Evolutionary conservation across 306 rosid genomes (phyloP).

Genomic region (Argentina anserina): DNA sequence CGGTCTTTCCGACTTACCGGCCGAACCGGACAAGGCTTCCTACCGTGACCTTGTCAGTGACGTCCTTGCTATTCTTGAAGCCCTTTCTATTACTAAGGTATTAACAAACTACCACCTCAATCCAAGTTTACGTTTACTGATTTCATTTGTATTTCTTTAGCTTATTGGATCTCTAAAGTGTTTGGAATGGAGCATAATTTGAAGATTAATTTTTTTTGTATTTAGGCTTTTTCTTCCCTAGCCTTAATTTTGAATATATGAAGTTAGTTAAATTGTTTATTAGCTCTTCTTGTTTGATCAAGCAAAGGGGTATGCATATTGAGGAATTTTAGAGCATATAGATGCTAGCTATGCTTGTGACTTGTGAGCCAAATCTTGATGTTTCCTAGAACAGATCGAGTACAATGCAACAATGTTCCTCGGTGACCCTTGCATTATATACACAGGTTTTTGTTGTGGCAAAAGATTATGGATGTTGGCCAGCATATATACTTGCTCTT

Average conservation of each 20-base stretch:
- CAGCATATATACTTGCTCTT: constrained; percentile 50
- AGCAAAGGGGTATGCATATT: neutral
- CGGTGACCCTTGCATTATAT: neutral
- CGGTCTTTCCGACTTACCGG: constrained; percentile 64
- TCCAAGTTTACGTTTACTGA: neutral
- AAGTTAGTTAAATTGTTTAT: neutral
- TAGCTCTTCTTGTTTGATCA: neutral
- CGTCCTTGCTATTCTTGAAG: constrained; percentile 50
- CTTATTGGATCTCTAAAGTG: neutral
- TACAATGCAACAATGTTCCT: neutral
- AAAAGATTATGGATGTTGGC: constrained; percentile 68
- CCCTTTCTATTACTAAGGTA: constrained; percentile 50
- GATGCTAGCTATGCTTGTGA: neutral
- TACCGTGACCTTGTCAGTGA: constrained; percentile 36
- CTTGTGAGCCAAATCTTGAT: neutral
- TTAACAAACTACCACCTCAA: neutral
- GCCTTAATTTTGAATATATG: neutral
- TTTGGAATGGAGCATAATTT: neutral
- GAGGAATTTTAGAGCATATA: neutral
- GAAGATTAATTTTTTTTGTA: neutral
- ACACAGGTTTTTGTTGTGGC: constrained; percentile 56
- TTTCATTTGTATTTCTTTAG: neutral
- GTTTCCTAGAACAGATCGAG: neutral
- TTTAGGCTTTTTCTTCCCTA: neutral
- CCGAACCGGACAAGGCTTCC: constrained; percentile 38